These are phyloP conservation scores for Kazachstania sp. DNA, from an alignment of 1,139 yeast genomes.

Conservation along the genomic window DNA sequence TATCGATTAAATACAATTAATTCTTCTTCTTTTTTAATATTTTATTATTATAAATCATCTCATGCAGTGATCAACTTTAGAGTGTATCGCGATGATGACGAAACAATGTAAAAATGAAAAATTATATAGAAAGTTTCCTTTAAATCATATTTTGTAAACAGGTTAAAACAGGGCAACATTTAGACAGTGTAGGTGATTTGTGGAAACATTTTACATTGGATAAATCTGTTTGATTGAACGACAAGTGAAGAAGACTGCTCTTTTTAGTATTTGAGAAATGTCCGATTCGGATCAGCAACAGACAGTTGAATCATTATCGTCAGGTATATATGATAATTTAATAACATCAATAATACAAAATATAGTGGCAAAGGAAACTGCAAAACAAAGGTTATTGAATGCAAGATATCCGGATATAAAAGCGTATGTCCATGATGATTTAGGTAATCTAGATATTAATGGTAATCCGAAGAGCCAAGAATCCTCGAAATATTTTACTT, in stretches of 20 bases:
- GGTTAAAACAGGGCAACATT: too few relatives aligned
- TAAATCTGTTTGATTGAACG: too few relatives aligned
- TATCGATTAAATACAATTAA: background rate
- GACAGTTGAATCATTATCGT: slow-evolving; percentile 21
- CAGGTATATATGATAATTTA: slow-evolving; percentile 21
- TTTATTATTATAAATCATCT: too few relatives aligned
- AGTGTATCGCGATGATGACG: too few relatives aligned
- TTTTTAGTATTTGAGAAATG: slow-evolving; percentile 4
- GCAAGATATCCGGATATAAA: slow-evolving; percentile 20
- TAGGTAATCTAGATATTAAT: slow-evolving; percentile 22
- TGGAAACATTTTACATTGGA: too few relatives aligned
- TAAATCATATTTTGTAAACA: too few relatives aligned
- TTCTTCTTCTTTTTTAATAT: background rate
- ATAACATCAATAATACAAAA: slow-evolving; percentile 28
- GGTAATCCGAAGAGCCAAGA: slow-evolving; percentile 29
- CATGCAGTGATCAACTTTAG: too few relatives aligned
- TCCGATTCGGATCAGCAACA: slow-evolving; percentile 7
- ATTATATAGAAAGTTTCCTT: background rate
- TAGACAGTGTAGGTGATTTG: too few relatives aligned
- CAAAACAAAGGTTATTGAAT: slow-evolving; percentile 18
- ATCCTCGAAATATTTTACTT: slow-evolving; percentile 51
- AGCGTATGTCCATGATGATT: slow-evolving; percentile 22
- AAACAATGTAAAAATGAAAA: background rate
- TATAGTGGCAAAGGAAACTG: slow-evolving; percentile 26
- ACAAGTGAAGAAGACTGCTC: background rate